A percentile compares a stretch with the other conserved stretches of the same genome.
phyloP scores from a whole-genome alignment of 2,329 filamentous ascomycete genomes.

The Septoria petroselini region DNA sequence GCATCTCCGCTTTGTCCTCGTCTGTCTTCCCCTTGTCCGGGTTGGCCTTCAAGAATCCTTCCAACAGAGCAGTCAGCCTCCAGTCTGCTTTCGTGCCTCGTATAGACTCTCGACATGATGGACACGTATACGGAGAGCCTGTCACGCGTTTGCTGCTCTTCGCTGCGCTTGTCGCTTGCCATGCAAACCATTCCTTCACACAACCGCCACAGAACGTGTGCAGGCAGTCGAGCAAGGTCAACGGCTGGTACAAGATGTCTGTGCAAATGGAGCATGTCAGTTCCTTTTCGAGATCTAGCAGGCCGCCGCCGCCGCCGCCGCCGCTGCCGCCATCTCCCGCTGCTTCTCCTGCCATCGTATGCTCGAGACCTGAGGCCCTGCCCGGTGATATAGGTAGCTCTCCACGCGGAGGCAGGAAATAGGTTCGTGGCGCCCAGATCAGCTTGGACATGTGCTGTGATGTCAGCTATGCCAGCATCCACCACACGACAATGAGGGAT shows the following conservation, averaged over 20 bases:
- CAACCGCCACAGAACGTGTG: slow-evolving; percentile 90
- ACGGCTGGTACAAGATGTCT: slow-evolving; percentile 55
- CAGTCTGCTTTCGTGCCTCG: slow-evolving; percentile 87
- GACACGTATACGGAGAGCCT: slow-evolving; percentile 73
- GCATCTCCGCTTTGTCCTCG: slow-evolving; percentile 73
- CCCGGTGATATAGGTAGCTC: too few species aligned
- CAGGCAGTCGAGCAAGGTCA: slow-evolving; percentile 42
- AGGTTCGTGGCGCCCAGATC: slow-evolving; percentile 1
- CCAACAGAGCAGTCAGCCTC: slow-evolving; percentile 80
- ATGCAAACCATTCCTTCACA: slow-evolving; percentile 91
- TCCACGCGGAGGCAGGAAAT: too few species aligned
- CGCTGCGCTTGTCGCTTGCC: slow-evolving; percentile 64
- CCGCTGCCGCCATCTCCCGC: slow-evolving; percentile 13
- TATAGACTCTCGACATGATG: slow-evolving; percentile 82
- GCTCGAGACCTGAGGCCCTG: too few species aligned
- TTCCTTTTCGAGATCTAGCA: slow-evolving; percentile 79
- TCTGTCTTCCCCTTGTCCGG: slow-evolving; percentile 68
- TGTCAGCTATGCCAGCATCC: slow-evolving; percentile 1
- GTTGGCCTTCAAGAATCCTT: slow-evolving; percentile 80
- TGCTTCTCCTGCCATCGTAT: background rate
- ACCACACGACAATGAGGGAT: too few species aligned
- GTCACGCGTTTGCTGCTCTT: slow-evolving; percentile 30
- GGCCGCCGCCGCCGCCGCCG: slow-evolving; percentile 15
- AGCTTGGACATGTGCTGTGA: slow-evolving; percentile 7
- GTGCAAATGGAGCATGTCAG: slow-evolving; percentile 97